These are phyloP conservation scores for Trichoderma sp. DNA, from an alignment of 2,329 filamentous ascomycete species.

Conservation along the genomic window DNA sequence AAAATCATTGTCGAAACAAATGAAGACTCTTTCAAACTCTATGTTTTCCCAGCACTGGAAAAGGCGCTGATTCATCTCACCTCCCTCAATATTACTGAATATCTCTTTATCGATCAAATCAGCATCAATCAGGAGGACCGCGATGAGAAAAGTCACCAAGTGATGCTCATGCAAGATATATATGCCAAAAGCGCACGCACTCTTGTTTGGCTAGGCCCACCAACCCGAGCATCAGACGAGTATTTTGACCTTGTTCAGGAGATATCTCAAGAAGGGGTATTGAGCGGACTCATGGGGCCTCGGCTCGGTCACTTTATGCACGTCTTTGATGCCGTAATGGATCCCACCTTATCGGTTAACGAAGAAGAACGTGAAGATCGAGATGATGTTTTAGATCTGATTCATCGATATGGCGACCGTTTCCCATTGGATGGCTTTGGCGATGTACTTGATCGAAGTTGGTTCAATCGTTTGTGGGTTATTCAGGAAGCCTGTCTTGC, in stretches of 20 bases:
- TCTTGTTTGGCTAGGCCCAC: slow-evolving; percentile 32
- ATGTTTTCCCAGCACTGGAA: slow-evolving; percentile 33
- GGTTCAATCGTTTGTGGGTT: slow-evolving; percentile 37
- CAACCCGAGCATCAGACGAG: slow-evolving; percentile 23
- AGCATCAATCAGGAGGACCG: slow-evolving; percentile 32
- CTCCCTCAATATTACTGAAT: not conserved
- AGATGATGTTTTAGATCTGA: slow-evolving; percentile 29
- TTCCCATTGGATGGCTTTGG: slow-evolving; percentile 30
- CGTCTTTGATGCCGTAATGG: slow-evolving; percentile 34
- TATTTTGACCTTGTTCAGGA: slow-evolving; percentile 25
- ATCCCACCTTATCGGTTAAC: slow-evolving; percentile 24
- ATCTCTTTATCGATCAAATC: slow-evolving; percentile 34
- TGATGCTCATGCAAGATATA: slow-evolving; percentile 32
- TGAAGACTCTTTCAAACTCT: slow-evolving; percentile 21
- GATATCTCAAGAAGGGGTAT: slow-evolving; percentile 25
- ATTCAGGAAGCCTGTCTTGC: slow-evolving; percentile 36
- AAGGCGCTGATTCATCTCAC: slow-evolving; percentile 28
- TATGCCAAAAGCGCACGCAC: slow-evolving; percentile 27
- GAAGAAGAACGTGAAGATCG: slow-evolving; percentile 27
- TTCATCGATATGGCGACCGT: slow-evolving; percentile 24
- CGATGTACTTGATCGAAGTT: slow-evolving; percentile 31
- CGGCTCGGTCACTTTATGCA: slow-evolving; percentile 25
- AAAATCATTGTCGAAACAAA: slow-evolving; percentile 29
- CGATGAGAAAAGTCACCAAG: slow-evolving; percentile 30
- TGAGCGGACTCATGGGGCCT: slow-evolving; percentile 28